These are phyloP conservation scores for Hyphopichia khmerensis DNA, from an alignment of 1,139 yeast genomes.

Conservation along the genomic window DNA sequence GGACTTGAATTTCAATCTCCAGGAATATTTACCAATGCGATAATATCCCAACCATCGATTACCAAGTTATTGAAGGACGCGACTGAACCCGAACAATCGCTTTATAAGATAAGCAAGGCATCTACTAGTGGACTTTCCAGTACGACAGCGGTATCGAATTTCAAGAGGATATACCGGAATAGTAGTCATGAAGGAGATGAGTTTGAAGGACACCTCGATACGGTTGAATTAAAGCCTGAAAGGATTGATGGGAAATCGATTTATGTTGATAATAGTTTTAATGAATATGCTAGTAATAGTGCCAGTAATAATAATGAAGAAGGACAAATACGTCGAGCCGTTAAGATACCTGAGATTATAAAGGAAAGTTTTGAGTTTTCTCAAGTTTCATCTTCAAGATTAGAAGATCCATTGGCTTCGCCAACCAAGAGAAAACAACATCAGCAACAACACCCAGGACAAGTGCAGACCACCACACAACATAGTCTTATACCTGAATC, in stretches of 20 bases:
- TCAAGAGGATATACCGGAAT: background rate
- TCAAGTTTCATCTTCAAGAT: background rate
- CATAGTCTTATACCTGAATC: conserved; percentile 7
- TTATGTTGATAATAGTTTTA: conserved; percentile 22
- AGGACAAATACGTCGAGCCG: conserved; percentile 18
- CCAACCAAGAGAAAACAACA: background rate
- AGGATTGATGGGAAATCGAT: conserved; percentile 39
- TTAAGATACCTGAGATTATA: conserved; percentile 19
- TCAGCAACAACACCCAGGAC: background rate
- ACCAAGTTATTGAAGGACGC: conserved; percentile 63
- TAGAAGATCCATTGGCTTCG: background rate
- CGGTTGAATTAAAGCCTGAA: conserved; percentile 22
- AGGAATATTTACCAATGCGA: conserved; percentile 66
- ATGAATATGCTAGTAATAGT: conserved; percentile 13
- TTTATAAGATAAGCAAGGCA: conserved; percentile 39
- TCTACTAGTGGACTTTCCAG: background rate
- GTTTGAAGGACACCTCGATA: background rate
- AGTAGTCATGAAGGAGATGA: background rate
- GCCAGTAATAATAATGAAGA: background rate
- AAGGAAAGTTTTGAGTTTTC: conserved; percentile 4
- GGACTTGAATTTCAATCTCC: conserved; percentile 47
- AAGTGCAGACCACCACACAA: background rate
- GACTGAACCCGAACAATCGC: conserved; percentile 49
- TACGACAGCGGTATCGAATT: background rate
- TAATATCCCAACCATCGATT: conserved; percentile 53